Conservation (phyloP, 1,284 basidiomycete genomes). For the Puccinia hordei region DNA sequence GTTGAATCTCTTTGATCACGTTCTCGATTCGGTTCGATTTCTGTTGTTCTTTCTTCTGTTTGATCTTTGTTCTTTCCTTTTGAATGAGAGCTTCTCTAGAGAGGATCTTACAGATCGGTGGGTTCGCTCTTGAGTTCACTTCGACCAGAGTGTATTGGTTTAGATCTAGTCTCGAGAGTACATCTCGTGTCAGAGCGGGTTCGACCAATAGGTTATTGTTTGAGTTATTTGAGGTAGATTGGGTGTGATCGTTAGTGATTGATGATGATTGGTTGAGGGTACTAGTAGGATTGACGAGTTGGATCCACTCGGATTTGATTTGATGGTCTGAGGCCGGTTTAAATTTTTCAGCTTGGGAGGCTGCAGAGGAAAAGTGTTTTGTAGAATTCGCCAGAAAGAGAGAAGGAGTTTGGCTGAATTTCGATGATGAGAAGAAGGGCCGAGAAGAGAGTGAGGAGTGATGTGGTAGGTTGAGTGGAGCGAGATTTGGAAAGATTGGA, state of each 20-base stretch:
- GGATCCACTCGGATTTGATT: conserved; percentile 47
- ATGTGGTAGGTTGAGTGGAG: too few species aligned
- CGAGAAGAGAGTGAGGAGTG: too few species aligned
- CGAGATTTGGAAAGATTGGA: too few species aligned
- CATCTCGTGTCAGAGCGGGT: conserved; percentile 35
- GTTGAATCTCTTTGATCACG: conserved; percentile 69
- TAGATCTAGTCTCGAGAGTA: conserved; percentile 43
- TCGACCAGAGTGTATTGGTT: conserved; percentile 35
- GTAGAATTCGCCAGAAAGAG: background rate
- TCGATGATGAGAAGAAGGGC: background rate
- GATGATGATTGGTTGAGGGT: background rate
- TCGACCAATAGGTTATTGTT: conserved; percentile 24
- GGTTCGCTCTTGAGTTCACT: conserved; percentile 28
- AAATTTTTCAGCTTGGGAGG: background rate
- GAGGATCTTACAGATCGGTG: conserved; percentile 46
- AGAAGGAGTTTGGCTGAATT: background rate
- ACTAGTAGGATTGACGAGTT: conserved; percentile 43
- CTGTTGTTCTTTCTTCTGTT: conserved; percentile 31
- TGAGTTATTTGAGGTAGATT: background rate
- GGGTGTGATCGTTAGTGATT: background rate
- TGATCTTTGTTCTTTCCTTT: conserved; percentile 33
- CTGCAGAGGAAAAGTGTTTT: conserved; percentile 20
- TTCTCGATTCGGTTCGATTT: conserved; percentile 1
- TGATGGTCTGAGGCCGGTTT: conserved; percentile 33
- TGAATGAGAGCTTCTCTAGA: conserved; percentile 5